Conservation (phyloP, 495 filamentous ascomycete species). For the Aspergillus ellipticus region DNA sequence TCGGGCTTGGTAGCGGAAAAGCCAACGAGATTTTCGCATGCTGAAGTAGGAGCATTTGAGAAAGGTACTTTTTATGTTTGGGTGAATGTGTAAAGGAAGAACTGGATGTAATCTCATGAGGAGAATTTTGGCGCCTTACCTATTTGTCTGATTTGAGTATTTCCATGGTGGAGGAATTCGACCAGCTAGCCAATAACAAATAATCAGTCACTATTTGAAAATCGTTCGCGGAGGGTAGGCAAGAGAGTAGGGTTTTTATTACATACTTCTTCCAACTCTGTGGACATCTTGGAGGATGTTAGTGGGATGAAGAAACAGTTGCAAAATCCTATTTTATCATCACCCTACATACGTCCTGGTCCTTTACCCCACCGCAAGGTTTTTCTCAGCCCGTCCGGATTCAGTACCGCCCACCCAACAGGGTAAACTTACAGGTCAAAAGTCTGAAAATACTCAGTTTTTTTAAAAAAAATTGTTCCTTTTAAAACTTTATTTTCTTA, state of each 20-base stretch:
- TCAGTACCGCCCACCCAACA: no score
- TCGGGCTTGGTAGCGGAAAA: slow-evolving; percentile 73
- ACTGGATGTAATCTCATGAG: slow-evolving; percentile 13
- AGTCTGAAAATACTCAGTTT: no score
- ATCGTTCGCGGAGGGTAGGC: no score
- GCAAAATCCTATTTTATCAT: no score
- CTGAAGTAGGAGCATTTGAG: slow-evolving; percentile 29
- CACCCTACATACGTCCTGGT: no score
- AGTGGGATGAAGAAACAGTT: neutral
- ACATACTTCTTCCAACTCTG: slow-evolving; percentile 76
- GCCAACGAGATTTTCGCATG: slow-evolving; percentile 79
- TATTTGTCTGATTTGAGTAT: slow-evolving; percentile 75
- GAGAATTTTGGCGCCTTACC: slow-evolving; percentile 45
- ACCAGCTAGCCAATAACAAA: slow-evolving; percentile 58
- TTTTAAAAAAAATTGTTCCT: no score
- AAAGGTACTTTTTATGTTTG: neutral
- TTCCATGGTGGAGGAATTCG: slow-evolving; percentile 86
- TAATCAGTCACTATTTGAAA: neutral
- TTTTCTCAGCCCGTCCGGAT: no score
- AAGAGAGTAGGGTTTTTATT: neutral
- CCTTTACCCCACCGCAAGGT: no score
- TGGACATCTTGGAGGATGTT: slow-evolving; percentile 56
- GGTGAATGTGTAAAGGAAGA: neutral
- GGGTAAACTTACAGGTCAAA: no score
- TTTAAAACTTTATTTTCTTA: no score